Evolutionary conservation across 768 basidiomycete species (phyloP).

Genomic region (Agaricus bisporus): DNA sequence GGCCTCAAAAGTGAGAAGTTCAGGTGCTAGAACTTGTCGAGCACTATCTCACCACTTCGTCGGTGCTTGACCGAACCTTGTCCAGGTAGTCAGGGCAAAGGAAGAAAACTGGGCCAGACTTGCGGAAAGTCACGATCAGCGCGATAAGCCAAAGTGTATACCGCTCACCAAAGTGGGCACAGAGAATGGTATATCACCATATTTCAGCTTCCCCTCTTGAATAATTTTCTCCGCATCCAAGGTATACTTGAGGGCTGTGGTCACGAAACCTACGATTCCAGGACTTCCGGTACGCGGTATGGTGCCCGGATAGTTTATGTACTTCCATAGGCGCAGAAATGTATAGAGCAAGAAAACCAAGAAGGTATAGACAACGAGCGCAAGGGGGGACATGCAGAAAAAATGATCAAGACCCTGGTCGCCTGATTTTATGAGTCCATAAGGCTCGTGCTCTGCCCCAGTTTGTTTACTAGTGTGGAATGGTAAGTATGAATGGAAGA

Average conservation of each 20-base stretch:
- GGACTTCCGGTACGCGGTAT: slow-evolving; percentile 27
- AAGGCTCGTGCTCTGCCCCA: not conserved
- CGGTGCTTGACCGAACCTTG: slow-evolving; percentile 24
- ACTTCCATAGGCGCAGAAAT: slow-evolving; percentile 21
- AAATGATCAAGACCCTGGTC: too few species aligned
- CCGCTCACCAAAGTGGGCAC: slow-evolving; percentile 27
- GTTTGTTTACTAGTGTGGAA: not conserved
- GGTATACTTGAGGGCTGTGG: slow-evolving; percentile 28
- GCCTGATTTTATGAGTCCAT: not conserved
- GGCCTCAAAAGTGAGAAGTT: not conserved
- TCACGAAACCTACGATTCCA: slow-evolving; percentile 28
- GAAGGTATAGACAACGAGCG: slow-evolving; percentile 13
- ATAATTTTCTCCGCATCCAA: slow-evolving; percentile 24
- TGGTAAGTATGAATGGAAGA: not conserved
- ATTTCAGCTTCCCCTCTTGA: slow-evolving; percentile 20
- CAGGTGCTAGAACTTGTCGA: not conserved
- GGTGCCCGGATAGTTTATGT: slow-evolving; percentile 23
- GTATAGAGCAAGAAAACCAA: slow-evolving; percentile 7
- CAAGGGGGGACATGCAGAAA: not conserved
- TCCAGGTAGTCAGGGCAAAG: slow-evolving; percentile 26
- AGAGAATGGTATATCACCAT: slow-evolving; percentile 5
- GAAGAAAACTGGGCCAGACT: slow-evolving; percentile 29
- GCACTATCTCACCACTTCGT: slow-evolving; percentile 22
- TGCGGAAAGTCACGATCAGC: not conserved
- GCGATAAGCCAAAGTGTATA: not conserved